Percentiles rank a stretch among this genome's conserved stretches.
phyloP scores from a whole-genome alignment of 371 early-diverging fungal genomes.

The Umbelopsis sp. region DNA sequence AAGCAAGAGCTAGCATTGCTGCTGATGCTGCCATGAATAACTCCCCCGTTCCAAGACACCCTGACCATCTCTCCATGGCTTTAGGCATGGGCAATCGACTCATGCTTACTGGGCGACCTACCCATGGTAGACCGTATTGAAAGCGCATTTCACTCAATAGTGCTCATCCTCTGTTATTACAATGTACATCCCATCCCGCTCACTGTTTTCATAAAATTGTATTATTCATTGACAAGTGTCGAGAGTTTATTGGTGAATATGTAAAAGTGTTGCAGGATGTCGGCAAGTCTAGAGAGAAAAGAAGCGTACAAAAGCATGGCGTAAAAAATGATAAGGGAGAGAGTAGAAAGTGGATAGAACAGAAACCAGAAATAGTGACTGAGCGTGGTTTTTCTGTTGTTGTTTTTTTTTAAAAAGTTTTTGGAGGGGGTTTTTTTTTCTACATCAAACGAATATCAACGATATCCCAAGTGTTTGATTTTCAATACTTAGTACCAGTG shows the following conservation, averaged over 20 bases:
- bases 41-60: background rate
- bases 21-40: constrained; percentile 14
- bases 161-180: background rate
- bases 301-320: constrained; percentile 11
- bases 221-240: constrained; percentile 14
- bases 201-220: background rate
- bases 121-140: background rate
- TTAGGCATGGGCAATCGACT: background rate
- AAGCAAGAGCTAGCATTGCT: constrained; percentile 21
- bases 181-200: background rate
- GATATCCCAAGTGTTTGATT: background rate
- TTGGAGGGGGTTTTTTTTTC: background rate
- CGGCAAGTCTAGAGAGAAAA: constrained; percentile 13
- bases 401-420: background rate
- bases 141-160: background rate
- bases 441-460: background rate
- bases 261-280: constrained; percentile 8
- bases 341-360: constrained; percentile 1
- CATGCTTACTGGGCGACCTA: background rate
- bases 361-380: background rate
- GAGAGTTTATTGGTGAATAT: constrained; percentile 19
- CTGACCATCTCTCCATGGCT: background rate
- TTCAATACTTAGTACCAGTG: constrained; percentile 51
- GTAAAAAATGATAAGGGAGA: constrained; percentile 5
- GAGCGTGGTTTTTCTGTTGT: background rate